Evolutionary conservation across 2,329 filamentous ascomycete species (phyloP).

Genomic region (Ceratocystis huliohia): DNA sequence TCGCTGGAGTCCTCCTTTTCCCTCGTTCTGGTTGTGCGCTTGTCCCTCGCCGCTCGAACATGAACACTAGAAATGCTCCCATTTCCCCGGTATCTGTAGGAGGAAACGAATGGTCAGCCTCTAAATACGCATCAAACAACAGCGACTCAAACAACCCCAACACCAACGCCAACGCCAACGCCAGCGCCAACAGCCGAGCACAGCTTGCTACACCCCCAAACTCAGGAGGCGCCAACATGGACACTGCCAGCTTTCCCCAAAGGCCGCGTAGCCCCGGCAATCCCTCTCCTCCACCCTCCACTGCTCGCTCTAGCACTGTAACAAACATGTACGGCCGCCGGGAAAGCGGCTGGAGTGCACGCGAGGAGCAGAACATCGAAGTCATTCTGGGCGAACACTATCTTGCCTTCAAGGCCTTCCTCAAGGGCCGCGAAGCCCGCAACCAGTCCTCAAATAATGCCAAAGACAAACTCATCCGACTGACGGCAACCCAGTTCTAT

Average conservation of each 20-base stretch:
- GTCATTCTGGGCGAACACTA: conserved; percentile 67
- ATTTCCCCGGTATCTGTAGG: conserved; percentile 73
- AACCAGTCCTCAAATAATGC: conserved; percentile 67
- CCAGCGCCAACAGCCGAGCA: conserved; percentile 40
- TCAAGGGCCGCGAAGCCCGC: conserved; percentile 63
- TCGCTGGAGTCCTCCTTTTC: background rate
- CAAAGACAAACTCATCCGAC: conserved; percentile 80
- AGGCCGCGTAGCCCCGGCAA: conserved; percentile 45
- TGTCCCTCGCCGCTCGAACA: conserved; percentile 30
- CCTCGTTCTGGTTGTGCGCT: background rate
- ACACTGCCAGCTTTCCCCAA: conserved; percentile 46
- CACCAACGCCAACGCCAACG: conserved; percentile 39
- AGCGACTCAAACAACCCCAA: conserved; percentile 38
- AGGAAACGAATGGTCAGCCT: conserved; percentile 69
- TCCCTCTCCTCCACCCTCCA: conserved; percentile 77
- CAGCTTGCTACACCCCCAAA: conserved; percentile 57
- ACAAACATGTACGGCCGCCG: conserved; percentile 56
- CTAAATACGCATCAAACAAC: conserved; percentile 43
- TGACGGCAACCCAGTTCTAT: conserved; percentile 88
- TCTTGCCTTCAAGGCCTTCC: conserved; percentile 60
- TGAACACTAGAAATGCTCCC: conserved; percentile 63
- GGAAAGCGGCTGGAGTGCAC: conserved; percentile 49
- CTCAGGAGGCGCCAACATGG: conserved; percentile 50
- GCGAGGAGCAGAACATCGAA: conserved; percentile 46
- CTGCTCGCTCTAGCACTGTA: conserved; percentile 74